Evolutionary conservation across 139 green algal species (phyloP).

Genomic region (Tetratostichococcus sp.): DNA sequence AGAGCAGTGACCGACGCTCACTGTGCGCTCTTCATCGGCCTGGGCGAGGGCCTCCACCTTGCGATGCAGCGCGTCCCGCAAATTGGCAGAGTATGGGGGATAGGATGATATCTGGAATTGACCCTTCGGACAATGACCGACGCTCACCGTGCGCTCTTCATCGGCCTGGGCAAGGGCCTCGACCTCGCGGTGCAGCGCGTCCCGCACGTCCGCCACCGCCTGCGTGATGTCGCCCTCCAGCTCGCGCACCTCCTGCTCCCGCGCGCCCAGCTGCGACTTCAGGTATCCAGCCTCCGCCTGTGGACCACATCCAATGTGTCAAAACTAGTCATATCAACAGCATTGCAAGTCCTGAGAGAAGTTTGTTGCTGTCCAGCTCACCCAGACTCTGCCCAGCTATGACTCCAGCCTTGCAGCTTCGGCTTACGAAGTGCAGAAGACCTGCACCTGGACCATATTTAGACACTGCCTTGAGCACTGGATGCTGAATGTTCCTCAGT

Average conservation of each 20-base stretch:
- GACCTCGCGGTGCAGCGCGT: slow-evolving; percentile 26
- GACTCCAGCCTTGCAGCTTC: too few species aligned
- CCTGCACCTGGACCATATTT: too few species aligned
- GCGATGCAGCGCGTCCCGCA: slow-evolving; percentile 24
- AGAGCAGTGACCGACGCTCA: not conserved
- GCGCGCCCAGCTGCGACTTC: not conserved
- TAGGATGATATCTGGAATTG: not conserved
- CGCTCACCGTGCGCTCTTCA: not conserved
- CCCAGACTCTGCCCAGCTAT: too few species aligned
- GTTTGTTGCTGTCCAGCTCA: too few species aligned
- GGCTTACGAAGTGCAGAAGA: too few species aligned
- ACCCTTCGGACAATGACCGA: not conserved
- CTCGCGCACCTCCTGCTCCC: not conserved
- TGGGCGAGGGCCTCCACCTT: slow-evolving; percentile 21
- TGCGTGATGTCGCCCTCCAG: slow-evolving; percentile 5
- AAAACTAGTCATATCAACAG: too few species aligned
- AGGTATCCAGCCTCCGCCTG: not conserved
- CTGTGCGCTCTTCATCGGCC: not conserved
- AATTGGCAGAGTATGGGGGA: too few species aligned
- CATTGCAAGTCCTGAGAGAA: too few species aligned
- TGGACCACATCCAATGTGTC: not conserved
- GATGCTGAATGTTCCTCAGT: too few species aligned
- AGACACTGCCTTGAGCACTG: too few species aligned
- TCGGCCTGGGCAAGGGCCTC: slow-evolving; percentile 9
- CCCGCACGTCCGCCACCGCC: slow-evolving; percentile 27